phyloP scores from a whole-genome alignment of 2,329 filamentous ascomycete species.

The Hypoxylon sp. region DNA sequence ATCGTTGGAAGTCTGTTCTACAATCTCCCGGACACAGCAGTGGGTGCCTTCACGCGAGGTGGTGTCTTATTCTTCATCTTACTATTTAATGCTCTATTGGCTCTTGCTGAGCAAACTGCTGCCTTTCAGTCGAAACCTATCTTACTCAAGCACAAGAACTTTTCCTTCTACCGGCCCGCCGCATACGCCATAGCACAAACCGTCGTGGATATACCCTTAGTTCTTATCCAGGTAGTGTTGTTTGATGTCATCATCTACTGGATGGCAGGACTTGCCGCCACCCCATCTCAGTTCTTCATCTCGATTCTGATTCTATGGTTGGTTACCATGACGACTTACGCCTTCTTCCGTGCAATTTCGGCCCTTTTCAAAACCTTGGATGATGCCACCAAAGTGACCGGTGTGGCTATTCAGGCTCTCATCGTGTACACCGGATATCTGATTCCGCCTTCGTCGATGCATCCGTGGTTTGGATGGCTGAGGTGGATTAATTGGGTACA shows the following conservation, averaged over 20 bases:
- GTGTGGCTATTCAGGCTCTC: constrained; percentile 49
- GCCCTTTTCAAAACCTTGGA: constrained; percentile 65
- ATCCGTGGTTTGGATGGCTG: constrained; percentile 68
- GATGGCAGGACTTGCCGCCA: constrained; percentile 69
- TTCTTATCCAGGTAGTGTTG: constrained; percentile 69
- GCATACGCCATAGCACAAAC: constrained; percentile 64
- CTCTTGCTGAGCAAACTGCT: constrained; percentile 72
- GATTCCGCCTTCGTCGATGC: constrained; percentile 68
- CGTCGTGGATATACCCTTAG: constrained; percentile 65
- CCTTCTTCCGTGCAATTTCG: constrained; percentile 66
- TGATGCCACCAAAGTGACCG: constrained; percentile 56
- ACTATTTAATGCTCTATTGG: constrained; percentile 74
- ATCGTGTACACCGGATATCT: constrained; percentile 60
- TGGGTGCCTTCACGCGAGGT: constrained; percentile 71
- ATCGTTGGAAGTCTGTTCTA: constrained; percentile 55
- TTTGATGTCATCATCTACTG: constrained; percentile 74
- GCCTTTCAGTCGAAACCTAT: constrained; percentile 75
- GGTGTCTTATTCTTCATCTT: constrained; percentile 74
- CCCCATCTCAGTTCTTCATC: constrained; percentile 74
- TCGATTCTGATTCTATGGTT: constrained; percentile 68
- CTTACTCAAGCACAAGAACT: constrained; percentile 78
- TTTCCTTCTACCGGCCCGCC: constrained; percentile 76
- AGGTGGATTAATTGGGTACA: constrained; percentile 73
- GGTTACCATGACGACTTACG: constrained; percentile 69
- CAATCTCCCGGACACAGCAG: constrained; percentile 54